phyloP scores from a whole-genome alignment of 1,284 basidiomycete species.

The Boletus mariae region DNA sequence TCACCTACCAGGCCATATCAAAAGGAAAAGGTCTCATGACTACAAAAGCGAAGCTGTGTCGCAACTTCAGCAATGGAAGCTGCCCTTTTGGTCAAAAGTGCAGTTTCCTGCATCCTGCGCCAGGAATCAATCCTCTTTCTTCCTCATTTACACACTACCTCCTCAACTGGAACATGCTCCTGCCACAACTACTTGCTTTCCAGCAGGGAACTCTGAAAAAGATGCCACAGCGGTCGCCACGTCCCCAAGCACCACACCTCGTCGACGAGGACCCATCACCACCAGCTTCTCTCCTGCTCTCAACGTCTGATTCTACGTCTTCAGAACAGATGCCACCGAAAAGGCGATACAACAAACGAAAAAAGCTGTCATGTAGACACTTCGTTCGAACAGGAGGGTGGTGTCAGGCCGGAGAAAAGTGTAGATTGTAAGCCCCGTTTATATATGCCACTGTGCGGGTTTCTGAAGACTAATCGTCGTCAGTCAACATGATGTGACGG shows the following conservation, averaged over 20 bases:
- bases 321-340: constrained; percentile 8
- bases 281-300: constrained; percentile 22
- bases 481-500: constrained; percentile 40
- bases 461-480: constrained; percentile 3
- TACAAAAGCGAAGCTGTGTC: constrained; percentile 30
- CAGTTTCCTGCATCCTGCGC: constrained; percentile 31
- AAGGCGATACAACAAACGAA: constrained; percentile 21
- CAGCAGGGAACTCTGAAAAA: constrained; percentile 4
- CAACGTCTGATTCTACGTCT: constrained; percentile 19
- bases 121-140: constrained; percentile 5
- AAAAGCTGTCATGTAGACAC: constrained; percentile 42
- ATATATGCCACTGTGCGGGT: not conserved
- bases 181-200: constrained; percentile 17
- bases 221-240: constrained; percentile 1
- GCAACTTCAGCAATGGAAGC: constrained; percentile 24
- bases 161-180: constrained; percentile 16
- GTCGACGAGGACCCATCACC: constrained; percentile 16
- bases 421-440: constrained; percentile 40
- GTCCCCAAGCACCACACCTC: constrained; percentile 8
- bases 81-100: constrained; percentile 30
- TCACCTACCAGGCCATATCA: not conserved
- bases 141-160: constrained; percentile 12
- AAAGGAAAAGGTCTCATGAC: constrained; percentile 1
- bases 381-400: constrained; percentile 41
- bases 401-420: constrained; percentile 43